Conservation (phyloP, 179 eudicot genomes). For the Patellifolia procumbens region DNA sequence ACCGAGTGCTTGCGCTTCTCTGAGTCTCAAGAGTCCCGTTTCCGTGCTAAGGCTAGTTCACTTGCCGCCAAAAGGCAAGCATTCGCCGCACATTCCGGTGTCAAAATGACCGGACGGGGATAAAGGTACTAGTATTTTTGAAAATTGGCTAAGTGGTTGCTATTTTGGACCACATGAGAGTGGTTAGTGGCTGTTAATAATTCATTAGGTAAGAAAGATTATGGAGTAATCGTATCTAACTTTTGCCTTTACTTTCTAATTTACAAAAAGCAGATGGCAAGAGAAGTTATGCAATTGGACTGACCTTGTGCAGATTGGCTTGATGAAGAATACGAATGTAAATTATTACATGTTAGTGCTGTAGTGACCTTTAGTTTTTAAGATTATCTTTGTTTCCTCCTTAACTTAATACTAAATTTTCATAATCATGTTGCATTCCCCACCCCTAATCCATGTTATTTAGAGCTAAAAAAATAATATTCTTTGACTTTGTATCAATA, state of each 20-base stretch:
- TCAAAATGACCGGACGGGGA: neutral
- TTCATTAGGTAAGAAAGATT: neutral
- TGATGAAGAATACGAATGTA: neutral
- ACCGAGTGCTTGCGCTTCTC: too few species aligned
- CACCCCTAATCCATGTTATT: neutral
- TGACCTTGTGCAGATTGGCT: neutral
- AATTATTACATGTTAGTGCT: neutral
- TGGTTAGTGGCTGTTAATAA: slow-evolving; percentile 10
- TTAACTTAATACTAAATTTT: neutral
- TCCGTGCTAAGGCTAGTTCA: too few species aligned
- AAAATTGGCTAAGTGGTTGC: neutral
- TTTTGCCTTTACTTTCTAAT: neutral
- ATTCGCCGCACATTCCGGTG: too few species aligned
- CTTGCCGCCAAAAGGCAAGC: too few species aligned
- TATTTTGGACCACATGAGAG: neutral
- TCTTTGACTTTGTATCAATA: neutral
- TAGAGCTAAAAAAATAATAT: neutral
- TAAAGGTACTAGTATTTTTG: neutral
- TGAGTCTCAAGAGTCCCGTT: too few species aligned
- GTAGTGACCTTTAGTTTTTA: neutral
- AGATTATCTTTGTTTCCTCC: neutral
- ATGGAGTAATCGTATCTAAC: neutral
- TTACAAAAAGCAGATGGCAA: neutral
- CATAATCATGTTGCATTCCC: neutral
- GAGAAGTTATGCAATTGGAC: neutral